Conservation (phyloP, 768 basidiomycete genomes). For the Naganishia onofrii region DNA sequence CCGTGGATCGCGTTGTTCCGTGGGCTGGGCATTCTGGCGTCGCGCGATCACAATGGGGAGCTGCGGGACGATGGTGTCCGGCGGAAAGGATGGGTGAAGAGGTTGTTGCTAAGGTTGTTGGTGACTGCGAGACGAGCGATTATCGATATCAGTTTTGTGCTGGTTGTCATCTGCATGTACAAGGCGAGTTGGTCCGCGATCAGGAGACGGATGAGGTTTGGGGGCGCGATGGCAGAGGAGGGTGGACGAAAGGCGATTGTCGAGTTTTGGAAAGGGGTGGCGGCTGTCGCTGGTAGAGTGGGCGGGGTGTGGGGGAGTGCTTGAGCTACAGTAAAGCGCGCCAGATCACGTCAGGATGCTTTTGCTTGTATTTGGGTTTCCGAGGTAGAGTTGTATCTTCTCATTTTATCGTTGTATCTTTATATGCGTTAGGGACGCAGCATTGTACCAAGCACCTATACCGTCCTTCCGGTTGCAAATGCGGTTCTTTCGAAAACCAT, state of each 20-base stretch:
- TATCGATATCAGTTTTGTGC: conserved; percentile 17
- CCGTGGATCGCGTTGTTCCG: conserved; percentile 10
- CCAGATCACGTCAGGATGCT: not conserved
- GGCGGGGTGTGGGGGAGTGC: not conserved
- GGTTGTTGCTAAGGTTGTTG: not conserved
- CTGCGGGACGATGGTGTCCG: not conserved
- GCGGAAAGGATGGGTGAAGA: not conserved
- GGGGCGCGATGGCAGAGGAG: conserved; percentile 16
- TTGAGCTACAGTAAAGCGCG: not conserved
- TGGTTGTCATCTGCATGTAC: conserved; percentile 3
- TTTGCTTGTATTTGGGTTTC: not conserved
- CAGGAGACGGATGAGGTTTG: conserved; percentile 13
- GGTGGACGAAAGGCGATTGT: conserved; percentile 12
- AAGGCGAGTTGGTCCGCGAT: not conserved
- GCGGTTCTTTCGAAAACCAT: conserved; percentile 1
- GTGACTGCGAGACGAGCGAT: conserved; percentile 8
- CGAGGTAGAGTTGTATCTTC: not conserved
- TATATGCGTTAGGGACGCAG: too few relatives aligned
- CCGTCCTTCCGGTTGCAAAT: not conserved
- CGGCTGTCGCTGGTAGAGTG: not conserved
- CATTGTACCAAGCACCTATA: not conserved
- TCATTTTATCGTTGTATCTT: conserved; percentile 1
- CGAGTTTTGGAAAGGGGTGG: conserved; percentile 5
- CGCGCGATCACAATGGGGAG: not conserved
- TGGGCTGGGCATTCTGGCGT: not conserved